Evolutionary conservation across 768 basidiomycete species (phyloP).

Genomic region (Amanita molliuscula): DNA sequence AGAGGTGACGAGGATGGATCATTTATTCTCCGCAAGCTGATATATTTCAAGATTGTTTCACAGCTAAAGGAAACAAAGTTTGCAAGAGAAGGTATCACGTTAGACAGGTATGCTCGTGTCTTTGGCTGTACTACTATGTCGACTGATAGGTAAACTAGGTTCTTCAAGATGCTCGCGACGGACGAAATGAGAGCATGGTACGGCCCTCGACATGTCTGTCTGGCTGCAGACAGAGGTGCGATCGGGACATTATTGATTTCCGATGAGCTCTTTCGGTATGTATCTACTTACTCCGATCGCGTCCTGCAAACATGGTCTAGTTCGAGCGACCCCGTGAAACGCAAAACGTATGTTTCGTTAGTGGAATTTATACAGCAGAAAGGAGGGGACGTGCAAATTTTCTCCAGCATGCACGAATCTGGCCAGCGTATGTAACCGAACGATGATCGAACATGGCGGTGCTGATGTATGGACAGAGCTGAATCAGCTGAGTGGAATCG

Average conservation of each 20-base stretch:
- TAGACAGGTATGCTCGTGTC: slow-evolving; percentile 58
- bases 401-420: slow-evolving; percentile 99
- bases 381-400: slow-evolving; percentile 91
- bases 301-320: slow-evolving; percentile 25
- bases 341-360: slow-evolving; percentile 79
- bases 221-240: slow-evolving; percentile 89
- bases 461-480: slow-evolving; percentile 47
- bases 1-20: slow-evolving; percentile 45
- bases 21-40: not conserved
- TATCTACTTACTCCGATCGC: not conserved
- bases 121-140: not conserved
- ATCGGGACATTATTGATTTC: slow-evolving; percentile 92
- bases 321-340: slow-evolving; percentile 63
- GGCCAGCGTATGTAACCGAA: slow-evolving; percentile 71
- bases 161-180: slow-evolving; percentile 93
- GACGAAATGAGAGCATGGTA: slow-evolving; percentile 99
- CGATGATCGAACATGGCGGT: not conserved
- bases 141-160: slow-evolving; percentile 37
- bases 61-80: slow-evolving; percentile 94
- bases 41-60: slow-evolving; percentile 42
- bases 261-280: slow-evolving; percentile 85
- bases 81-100: slow-evolving; percentile 81
- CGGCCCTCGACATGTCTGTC: slow-evolving; percentile 85
- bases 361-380: slow-evolving; percentile 85
- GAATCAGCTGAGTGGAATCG: slow-evolving; percentile 92